Percentiles rank a stretch among this genome's conserved stretches.
These are phyloP conservation scores for Aspergillus haitiensis DNA, from an alignment of 495 filamentous ascomycete genomes.

Conservation along the genomic window DNA sequence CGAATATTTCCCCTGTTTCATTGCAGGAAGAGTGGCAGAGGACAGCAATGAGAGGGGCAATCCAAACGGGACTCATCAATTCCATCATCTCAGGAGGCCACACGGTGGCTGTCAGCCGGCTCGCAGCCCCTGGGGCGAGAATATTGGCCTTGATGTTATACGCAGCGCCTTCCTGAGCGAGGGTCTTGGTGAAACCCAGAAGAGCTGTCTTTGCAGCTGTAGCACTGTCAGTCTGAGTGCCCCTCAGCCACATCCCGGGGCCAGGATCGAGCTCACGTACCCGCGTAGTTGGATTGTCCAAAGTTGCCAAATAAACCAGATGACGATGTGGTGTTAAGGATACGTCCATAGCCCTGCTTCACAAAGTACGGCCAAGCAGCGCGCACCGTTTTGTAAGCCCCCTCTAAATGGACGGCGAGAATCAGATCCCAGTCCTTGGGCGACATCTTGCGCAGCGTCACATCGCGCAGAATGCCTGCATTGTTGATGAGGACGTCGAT, in stretches of 20 bases:
- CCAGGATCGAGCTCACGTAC: slow-evolving; percentile 32
- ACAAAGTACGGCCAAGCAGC: slow-evolving; percentile 97
- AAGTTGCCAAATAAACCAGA: slow-evolving; percentile 95
- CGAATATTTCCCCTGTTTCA: slow-evolving; percentile 87
- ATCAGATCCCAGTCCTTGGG: slow-evolving; percentile 95
- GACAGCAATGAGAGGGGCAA: slow-evolving; percentile 92
- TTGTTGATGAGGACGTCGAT: slow-evolving; percentile 97
- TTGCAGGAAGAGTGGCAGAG: slow-evolving; percentile 86
- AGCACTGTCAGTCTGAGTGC: slow-evolving; percentile 19
- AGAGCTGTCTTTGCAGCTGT: slow-evolving; percentile 87
- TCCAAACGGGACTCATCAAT: slow-evolving; percentile 89
- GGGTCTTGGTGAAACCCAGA: slow-evolving; percentile 96
- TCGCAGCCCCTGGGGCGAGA: slow-evolving; percentile 92
- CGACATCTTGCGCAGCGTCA: slow-evolving; percentile 98
- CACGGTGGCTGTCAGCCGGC: slow-evolving; percentile 94
- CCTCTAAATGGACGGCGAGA: slow-evolving; percentile 87
- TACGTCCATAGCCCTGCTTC: slow-evolving; percentile 94
- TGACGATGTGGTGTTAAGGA: slow-evolving; percentile 94
- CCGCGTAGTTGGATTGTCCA: slow-evolving; percentile 94
- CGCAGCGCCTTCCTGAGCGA: slow-evolving; percentile 95
- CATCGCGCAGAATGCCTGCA: slow-evolving; percentile 91
- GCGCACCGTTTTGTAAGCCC: slow-evolving; percentile 87
- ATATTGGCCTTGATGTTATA: slow-evolving; percentile 97
- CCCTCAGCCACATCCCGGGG: slow-evolving; percentile 2
- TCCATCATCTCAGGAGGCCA: slow-evolving; percentile 94